Evolutionary conservation across 2,329 filamentous ascomycete genomes (phyloP).

Genomic region (Botrytis elliptica): DNA sequence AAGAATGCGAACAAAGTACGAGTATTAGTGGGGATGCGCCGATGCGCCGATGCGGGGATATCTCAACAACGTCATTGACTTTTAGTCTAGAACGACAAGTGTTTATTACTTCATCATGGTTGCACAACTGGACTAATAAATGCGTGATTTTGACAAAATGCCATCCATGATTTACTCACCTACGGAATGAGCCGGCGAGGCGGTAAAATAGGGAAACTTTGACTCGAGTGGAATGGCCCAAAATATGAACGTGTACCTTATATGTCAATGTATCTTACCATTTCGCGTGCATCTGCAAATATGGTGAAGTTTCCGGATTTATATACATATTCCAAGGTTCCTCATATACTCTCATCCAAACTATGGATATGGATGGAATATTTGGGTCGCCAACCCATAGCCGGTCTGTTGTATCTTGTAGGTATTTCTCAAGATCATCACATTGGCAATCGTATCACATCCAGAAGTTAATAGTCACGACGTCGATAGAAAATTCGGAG

Average conservation of each 20-base stretch:
- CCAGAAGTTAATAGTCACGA: not conserved
- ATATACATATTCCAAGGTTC: not conserved
- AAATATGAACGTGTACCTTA: not conserved
- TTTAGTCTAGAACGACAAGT: not conserved
- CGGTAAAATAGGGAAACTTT: not conserved
- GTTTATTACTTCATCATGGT: not conserved
- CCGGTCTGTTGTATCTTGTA: too few species aligned
- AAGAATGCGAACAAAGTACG: not conserved
- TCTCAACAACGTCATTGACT: constrained; percentile 1
- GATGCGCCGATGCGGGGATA: not conserved
- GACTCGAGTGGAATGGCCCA: not conserved
- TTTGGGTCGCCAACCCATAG: too few species aligned
- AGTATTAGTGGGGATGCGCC: not conserved
- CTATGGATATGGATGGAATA: not conserved
- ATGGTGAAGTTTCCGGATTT: not conserved
- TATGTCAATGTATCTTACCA: not conserved
- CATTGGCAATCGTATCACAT: not conserved
- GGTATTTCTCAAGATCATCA: not conserved
- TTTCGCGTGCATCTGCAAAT: not conserved
- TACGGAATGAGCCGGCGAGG: not conserved
- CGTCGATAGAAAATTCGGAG: not conserved
- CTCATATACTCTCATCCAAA: not conserved
- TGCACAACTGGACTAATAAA: too few species aligned
- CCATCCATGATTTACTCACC: not conserved
- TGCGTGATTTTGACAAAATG: not conserved